phyloP scores from a whole-genome alignment of 2,329 filamentous ascomycete species.

The Tolypocladium ovalisporum region DNA sequence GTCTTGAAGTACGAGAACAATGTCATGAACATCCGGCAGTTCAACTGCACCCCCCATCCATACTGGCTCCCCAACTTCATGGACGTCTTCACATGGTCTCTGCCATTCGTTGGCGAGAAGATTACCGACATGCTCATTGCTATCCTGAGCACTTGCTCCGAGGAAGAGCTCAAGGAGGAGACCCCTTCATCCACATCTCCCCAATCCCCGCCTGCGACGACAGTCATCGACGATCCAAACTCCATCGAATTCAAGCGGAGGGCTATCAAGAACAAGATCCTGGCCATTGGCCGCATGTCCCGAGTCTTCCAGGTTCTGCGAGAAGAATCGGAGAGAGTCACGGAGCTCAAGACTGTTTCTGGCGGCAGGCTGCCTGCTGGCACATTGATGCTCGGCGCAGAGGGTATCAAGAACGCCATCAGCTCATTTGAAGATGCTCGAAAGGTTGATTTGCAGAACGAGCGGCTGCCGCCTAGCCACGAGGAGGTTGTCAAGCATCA shows the following conservation, averaged over 20 bases:
- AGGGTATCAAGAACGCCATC: slow-evolving; percentile 98
- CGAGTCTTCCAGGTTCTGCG: slow-evolving; percentile 97
- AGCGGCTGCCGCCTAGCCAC: slow-evolving; percentile 81
- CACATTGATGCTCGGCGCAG: slow-evolving; percentile 93
- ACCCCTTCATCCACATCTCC: slow-evolving; percentile 47
- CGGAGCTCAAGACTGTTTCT: slow-evolving; percentile 92
- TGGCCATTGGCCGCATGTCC: slow-evolving; percentile 91
- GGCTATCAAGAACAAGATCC: slow-evolving; percentile 99
- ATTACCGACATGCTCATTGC: slow-evolving; percentile 99
- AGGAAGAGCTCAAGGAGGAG: slow-evolving; percentile 90
- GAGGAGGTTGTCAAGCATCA: slow-evolving; percentile 82
- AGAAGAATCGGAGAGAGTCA: slow-evolving; percentile 93
- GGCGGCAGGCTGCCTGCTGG: slow-evolving; percentile 87
- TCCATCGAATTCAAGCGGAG: slow-evolving; percentile 89
- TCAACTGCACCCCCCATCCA: slow-evolving; percentile 98
- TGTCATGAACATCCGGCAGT: slow-evolving; percentile 99
- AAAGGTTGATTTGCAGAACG: slow-evolving; percentile 95
- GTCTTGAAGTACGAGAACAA: slow-evolving; percentile 99
- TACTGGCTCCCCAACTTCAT: slow-evolving; percentile 99
- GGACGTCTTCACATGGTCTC: slow-evolving; percentile 99
- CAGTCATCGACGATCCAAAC: slow-evolving; percentile 55
- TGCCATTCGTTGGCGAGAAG: slow-evolving; percentile 98
- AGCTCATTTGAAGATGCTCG: slow-evolving; percentile 92
- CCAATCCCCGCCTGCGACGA: slow-evolving; percentile 53
- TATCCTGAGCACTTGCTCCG: slow-evolving; percentile 97